Base-by-base conservation (phyloP, 129 eudicot species). In the Gnaphalium uliginosum region DNA sequence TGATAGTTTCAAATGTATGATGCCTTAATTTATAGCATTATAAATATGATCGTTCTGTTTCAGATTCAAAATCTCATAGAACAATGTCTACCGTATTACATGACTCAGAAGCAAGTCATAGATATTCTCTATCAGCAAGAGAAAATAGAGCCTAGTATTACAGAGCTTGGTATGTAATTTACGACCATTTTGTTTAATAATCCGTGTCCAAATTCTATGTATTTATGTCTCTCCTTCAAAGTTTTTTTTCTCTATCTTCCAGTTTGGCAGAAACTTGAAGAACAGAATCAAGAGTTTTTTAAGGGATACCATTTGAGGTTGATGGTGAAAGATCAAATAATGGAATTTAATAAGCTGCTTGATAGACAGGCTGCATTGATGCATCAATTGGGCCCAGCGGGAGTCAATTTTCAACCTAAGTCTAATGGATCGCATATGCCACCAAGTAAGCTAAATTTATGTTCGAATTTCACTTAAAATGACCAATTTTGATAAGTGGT, bases 51-150 rank as follows among this genome's bases (percentile, higher is more conserved):
- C 13, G 14, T 48, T 32, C 48, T 21, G 66, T 78, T 73, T 48
- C 84, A 93, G 98, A 96, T 90, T 74, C 86, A 93, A 88, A 90
- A 88, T 82, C 90, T 90, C 37, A 87, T 93, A 35, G 98, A 88
- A 77, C 84, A 70, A 53, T 93, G 98, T 75, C 92, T 93, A 22
- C 86, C 79, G 51, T 85, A 75, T 59, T 91, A 93, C 87, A 90
- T 93, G 98, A 90, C 83, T 81, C 87, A 76, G 71, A 85, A 86
- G 79, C 97, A 93, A 75, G 91, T 81, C 39, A 66, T 87, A 43
- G 83, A 88, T 66, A 58, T 83, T 71, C 93, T 93, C 37, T 78
- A 71, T 30, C 70, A 70, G 30, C 88, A 85, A 77, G 90, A 87
- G 81, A 93, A 88, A 59, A 79, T 93, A 43, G 88, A 88, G 66